Evolutionary conservation across 2,329 filamentous ascomycete genomes (phyloP).

Genomic region (Fusarium metavorans): DNA sequence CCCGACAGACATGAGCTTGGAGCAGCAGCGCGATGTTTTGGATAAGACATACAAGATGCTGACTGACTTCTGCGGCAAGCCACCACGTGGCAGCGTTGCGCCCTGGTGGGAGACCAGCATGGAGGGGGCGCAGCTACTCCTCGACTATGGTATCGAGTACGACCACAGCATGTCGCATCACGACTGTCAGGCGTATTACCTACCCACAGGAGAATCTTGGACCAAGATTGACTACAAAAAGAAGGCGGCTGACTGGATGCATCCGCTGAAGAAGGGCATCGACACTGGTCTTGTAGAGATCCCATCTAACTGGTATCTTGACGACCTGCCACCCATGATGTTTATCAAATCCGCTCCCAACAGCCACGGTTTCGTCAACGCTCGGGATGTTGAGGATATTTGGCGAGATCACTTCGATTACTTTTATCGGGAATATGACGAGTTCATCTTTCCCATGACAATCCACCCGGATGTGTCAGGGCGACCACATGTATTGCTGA

Average conservation of each 20-base stretch:
- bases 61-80: constrained; percentile 76
- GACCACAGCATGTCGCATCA: constrained; percentile 69
- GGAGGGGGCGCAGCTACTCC: constrained; percentile 74
- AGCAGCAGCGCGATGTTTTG: constrained; percentile 81
- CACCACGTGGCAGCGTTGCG: constrained; percentile 77
- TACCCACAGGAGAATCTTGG: constrained; percentile 74
- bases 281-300: constrained; percentile 75
- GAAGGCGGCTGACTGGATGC: constrained; percentile 46
- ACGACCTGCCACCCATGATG: constrained; percentile 77
- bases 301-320: constrained; percentile 71
- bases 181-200: constrained; percentile 74
- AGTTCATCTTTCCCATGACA: constrained; percentile 82
- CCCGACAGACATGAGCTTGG: constrained; percentile 76
- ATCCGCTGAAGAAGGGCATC: constrained; percentile 69
- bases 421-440: constrained; percentile 81
- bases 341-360: constrained; percentile 76
- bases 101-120: constrained; percentile 81
- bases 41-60: constrained; percentile 80
- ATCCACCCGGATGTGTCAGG: constrained; percentile 81
- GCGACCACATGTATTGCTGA: constrained; percentile 76
- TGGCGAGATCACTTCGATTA: constrained; percentile 78
- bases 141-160: constrained; percentile 77
- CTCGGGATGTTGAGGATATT: constrained; percentile 72
- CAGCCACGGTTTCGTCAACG: constrained; percentile 70
- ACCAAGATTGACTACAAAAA: constrained; percentile 73